phyloP scores from a whole-genome alignment of 192 early-diverging fungal genomes.

The Podila epicladia region DNA sequence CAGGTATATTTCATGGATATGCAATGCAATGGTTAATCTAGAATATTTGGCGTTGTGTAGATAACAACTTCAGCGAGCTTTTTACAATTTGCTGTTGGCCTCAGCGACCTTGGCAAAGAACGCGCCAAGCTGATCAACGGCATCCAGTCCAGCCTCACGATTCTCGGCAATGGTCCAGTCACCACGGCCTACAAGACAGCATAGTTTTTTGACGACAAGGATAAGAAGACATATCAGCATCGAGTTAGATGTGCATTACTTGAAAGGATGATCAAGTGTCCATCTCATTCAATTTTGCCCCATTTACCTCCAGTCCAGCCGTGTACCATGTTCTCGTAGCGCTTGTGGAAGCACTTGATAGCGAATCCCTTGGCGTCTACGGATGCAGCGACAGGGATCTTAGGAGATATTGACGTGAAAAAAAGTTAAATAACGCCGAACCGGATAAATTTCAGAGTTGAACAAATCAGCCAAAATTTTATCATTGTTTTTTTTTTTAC shows the following conservation, averaged over 20 bases:
- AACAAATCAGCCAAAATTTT: constrained; percentile 3
- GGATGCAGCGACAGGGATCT: not conserved
- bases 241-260: not conserved
- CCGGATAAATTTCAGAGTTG: too few species aligned
- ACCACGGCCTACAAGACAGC: constrained; percentile 15
- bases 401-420: not conserved
- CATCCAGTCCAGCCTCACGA: constrained; percentile 30
- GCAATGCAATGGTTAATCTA: too few species aligned
- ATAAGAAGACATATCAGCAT: not conserved
- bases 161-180: constrained; percentile 28
- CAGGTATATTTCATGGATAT: too few species aligned
- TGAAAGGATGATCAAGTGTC: not conserved
- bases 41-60: too few species aligned
- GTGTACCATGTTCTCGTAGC: constrained; percentile 35
- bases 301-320: constrained; percentile 46
- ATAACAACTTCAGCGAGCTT: too few species aligned
- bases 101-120: constrained; percentile 37
- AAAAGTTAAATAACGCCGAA: not conserved
- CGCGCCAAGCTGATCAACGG: constrained; percentile 22
- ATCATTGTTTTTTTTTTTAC: constrained; percentile 51
- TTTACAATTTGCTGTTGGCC: constrained; percentile 2
- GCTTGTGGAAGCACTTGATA: constrained; percentile 22
- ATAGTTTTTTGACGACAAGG: not conserved
- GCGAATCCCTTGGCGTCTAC: constrained; percentile 24
- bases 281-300: not conserved